Evolutionary conservation across 805 yeast species (phyloP).

Genomic region (Candida ponderosae): DNA sequence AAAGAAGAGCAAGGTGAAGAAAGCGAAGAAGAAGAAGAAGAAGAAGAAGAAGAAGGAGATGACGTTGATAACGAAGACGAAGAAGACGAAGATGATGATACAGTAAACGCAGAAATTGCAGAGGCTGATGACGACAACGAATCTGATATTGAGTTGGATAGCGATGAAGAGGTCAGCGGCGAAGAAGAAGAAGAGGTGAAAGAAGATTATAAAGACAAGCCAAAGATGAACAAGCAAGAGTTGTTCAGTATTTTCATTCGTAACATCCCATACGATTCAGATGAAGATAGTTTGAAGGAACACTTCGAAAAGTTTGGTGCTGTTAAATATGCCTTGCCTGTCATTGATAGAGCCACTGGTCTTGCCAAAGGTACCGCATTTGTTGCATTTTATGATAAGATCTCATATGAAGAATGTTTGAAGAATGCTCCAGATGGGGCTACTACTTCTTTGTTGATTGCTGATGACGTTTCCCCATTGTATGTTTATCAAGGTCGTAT

Average conservation of each 20-base stretch:
- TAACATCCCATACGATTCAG: slow-evolving; percentile 92
- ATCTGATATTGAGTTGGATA: slow-evolving; percentile 17
- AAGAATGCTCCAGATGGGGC: slow-evolving; percentile 71
- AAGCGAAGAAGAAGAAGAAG: slow-evolving; percentile 29
- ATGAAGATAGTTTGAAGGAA: slow-evolving; percentile 63
- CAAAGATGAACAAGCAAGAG: slow-evolving; percentile 54
- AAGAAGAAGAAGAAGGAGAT: slow-evolving; percentile 32
- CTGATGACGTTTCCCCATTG: slow-evolving; percentile 86
- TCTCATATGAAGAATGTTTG: slow-evolving; percentile 61
- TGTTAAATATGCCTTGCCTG: slow-evolving; percentile 90
- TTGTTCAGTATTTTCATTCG: slow-evolving; percentile 75
- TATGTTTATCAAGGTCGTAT: slow-evolving; percentile 93
- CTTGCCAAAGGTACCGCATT: slow-evolving; percentile 92
- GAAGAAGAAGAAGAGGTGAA: slow-evolving; percentile 27
- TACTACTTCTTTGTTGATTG: slow-evolving; percentile 58
- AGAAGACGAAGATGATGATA: slow-evolving; percentile 25
- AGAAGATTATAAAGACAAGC: slow-evolving; percentile 24
- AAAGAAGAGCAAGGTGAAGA: slow-evolving; percentile 37
- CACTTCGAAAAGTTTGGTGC: slow-evolving; percentile 82
- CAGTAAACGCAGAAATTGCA: slow-evolving; percentile 6
- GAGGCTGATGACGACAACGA: slow-evolving; percentile 19
- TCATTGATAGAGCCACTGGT: slow-evolving; percentile 77
- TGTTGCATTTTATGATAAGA: slow-evolving; percentile 68
- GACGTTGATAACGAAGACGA: slow-evolving; percentile 24
- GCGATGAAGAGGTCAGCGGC: slow-evolving; percentile 23